A percentile compares a stretch with the other conserved stretches of the same genome.
phyloP scores from a whole-genome alignment of 352 stramenopile genomes.

The Phytophthora quininea region DNA sequence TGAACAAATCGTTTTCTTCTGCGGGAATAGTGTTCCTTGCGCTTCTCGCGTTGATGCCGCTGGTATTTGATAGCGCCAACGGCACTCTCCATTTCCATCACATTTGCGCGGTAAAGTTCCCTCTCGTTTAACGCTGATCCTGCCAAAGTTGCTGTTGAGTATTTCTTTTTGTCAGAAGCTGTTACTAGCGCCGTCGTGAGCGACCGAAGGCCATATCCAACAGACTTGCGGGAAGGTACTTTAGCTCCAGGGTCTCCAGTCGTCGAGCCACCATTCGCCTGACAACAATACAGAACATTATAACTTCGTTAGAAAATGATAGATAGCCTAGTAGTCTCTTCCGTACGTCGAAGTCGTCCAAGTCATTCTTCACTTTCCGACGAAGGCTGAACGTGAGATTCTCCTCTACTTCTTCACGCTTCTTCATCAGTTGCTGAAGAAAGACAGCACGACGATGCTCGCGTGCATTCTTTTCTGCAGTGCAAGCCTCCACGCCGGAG shows the following conservation, averaged over 20 bases:
- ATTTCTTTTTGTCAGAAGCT: constrained; percentile 31
- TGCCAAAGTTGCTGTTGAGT: constrained; percentile 24
- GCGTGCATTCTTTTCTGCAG: constrained; percentile 64
- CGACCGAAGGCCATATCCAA: constrained; percentile 69
- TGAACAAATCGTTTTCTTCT: constrained; percentile 71
- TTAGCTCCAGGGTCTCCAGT: constrained; percentile 1
- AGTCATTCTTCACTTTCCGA: constrained; percentile 48
- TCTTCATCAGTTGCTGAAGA: constrained; percentile 56
- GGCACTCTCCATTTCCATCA: constrained; percentile 30
- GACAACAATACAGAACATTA: constrained; percentile 6
- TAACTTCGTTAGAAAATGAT: neutral
- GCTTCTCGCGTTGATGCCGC: constrained; percentile 51
- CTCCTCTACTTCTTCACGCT: constrained; percentile 50
- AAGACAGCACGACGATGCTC: constrained; percentile 64
- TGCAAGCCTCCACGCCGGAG: constrained; percentile 63
- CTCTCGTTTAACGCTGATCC: constrained; percentile 32
- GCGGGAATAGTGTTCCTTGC: constrained; percentile 54
- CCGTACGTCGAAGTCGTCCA: constrained; percentile 62
- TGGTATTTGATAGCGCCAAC: constrained; percentile 52
- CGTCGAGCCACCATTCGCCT: constrained; percentile 18
- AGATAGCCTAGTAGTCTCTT: neutral
- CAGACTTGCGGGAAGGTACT: constrained; percentile 49
- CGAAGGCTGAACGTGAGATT: constrained; percentile 60
- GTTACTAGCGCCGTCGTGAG: constrained; percentile 55
- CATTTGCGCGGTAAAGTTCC: constrained; percentile 32